phyloP scores from a whole-genome alignment of 176 grass and related monocot genomes.

The Zoysia japonica region DNA sequence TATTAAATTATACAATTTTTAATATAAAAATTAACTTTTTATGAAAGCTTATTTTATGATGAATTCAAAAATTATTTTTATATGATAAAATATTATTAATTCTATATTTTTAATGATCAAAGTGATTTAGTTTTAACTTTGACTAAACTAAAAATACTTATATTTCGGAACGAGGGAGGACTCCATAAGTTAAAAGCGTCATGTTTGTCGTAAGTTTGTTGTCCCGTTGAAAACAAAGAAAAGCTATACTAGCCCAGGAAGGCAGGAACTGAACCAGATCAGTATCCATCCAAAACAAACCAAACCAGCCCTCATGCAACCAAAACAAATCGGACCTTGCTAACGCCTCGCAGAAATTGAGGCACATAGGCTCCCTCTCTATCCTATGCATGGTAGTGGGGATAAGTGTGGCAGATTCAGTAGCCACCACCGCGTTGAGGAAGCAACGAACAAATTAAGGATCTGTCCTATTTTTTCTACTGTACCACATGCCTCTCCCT shows the following conservation, averaged over 20 bases:
- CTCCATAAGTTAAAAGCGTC: conserved; percentile 1
- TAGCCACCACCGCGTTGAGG: background rate
- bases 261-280: conserved; percentile 15
- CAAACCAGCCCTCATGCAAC: background rate
- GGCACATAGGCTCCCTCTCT: conserved; percentile 25
- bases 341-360: conserved; percentile 13
- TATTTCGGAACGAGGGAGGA: no score
- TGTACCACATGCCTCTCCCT: no score
- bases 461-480: conserved; percentile 3
- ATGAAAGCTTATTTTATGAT: no score
- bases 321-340: background rate
- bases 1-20: no score
- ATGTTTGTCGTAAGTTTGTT: conserved; percentile 20
- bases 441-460: conserved; percentile 27
- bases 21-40: no score
- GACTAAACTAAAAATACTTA: background rate
- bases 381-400: conserved; percentile 19
- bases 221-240: conserved; percentile 14
- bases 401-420: no score
- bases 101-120: no score
- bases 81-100: no score
- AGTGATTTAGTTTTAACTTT: no score
- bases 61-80: no score
- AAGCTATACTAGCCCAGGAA: conserved; percentile 24
- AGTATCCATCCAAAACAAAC: background rate